phyloP scores from a whole-genome alignment of 2,329 filamentous ascomycete species.

The Venturiaceae sp. region DNA sequence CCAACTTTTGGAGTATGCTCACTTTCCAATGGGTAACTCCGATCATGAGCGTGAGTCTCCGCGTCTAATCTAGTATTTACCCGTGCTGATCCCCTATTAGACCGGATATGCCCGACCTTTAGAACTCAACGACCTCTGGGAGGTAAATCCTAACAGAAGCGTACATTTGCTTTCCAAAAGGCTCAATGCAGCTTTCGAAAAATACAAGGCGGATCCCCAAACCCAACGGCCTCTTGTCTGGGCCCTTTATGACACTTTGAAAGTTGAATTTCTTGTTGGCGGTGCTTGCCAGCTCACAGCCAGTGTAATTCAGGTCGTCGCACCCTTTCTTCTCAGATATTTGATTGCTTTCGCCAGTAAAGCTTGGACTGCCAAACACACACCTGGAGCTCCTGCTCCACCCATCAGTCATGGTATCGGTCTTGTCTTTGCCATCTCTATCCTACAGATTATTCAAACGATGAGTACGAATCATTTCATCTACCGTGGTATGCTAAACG shows the following conservation, averaged over 20 bases:
- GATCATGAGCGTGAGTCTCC: conserved; percentile 60
- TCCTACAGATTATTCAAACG: conserved; percentile 78
- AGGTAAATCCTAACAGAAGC: conserved; percentile 70
- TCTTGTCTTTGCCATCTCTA: conserved; percentile 71
- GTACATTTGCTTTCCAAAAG: conserved; percentile 59
- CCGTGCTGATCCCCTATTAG: conserved; percentile 26
- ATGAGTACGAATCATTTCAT: conserved; percentile 83
- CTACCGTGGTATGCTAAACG: conserved; percentile 84
- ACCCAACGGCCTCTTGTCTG: conserved; percentile 65
- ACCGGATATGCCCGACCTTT: conserved; percentile 78
- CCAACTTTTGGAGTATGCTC: conserved; percentile 63
- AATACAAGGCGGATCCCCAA: conserved; percentile 51
- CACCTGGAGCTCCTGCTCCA: conserved; percentile 45
- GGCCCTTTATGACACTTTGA: conserved; percentile 81
- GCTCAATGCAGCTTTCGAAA: conserved; percentile 59
- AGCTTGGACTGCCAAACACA: conserved; percentile 58
- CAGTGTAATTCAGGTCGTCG: conserved; percentile 65
- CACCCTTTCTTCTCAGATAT: conserved; percentile 77
- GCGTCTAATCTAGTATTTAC: neutral
- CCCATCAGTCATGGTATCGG: conserved; percentile 68
- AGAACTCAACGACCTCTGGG: conserved; percentile 78
- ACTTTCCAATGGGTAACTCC: conserved; percentile 88
- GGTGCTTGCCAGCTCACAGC: conserved; percentile 66
- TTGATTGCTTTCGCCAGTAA: conserved; percentile 77
- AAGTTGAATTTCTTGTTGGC: conserved; percentile 73